These are phyloP conservation scores for Neostapfia colusana DNA, from an alignment of 176 grass and related monocot species.

Conservation along the genomic window DNA sequence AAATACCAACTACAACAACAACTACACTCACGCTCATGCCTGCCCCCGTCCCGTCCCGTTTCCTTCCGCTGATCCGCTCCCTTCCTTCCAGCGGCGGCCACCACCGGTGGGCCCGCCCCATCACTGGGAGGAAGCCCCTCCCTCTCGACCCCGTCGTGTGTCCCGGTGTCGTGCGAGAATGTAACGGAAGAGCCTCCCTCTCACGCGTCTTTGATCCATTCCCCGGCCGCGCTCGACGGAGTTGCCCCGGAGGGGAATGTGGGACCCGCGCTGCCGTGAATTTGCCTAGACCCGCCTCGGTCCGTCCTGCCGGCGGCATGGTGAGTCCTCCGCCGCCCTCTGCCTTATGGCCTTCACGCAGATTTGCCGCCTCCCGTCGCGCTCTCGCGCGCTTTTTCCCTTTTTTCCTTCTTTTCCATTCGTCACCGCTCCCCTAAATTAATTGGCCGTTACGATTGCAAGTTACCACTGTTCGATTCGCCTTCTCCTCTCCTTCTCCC, in stretches of 20 bases:
- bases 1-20: no score
- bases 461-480: constrained; percentile 34
- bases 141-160: neutral
- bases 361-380: neutral
- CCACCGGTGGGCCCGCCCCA: constrained; percentile 1
- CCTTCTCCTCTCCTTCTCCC: neutral
- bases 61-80: neutral
- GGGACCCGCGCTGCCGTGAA: constrained; percentile 23
- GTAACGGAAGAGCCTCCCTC: neutral
- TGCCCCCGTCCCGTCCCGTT: constrained; percentile 40
- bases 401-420: neutral
- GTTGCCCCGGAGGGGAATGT: constrained; percentile 54
- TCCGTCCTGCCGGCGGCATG: constrained; percentile 27
- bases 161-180: constrained; percentile 19
- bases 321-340: constrained; percentile 39
- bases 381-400: neutral
- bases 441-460: neutral
- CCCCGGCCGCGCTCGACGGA: neutral
- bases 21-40: no score
- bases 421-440: neutral
- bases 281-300: constrained; percentile 11
- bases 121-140: neutral
- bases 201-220: no score
- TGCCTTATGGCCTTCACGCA: neutral
- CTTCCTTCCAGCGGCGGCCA: neutral